phyloP scores from a whole-genome alignment of 1,284 basidiomycete species.

The Mycocalia duriaeana region DNA sequence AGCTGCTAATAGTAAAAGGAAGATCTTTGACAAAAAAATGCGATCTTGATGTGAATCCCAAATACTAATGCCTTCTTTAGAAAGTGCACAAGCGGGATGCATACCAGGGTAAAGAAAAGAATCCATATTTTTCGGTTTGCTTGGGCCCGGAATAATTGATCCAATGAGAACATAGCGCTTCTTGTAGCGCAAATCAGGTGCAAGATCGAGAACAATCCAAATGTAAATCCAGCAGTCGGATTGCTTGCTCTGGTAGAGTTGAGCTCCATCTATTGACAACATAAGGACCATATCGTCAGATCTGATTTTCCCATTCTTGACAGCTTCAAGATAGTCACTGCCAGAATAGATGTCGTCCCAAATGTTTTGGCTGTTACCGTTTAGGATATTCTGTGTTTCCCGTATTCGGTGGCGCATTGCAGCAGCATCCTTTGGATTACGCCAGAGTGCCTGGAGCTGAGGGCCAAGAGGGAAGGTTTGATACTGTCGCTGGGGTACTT shows the following conservation, averaged over 20 bases:
- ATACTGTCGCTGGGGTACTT: constrained; percentile 21
- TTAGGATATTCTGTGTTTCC: constrained; percentile 13
- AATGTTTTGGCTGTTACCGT: constrained; percentile 5
- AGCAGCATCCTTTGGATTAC: constrained; percentile 16
- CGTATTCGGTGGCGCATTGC: constrained; percentile 20
- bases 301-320: constrained; percentile 16
- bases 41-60: constrained; percentile 23
- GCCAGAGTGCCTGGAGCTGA: constrained; percentile 28
- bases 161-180: constrained; percentile 18
- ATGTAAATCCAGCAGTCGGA: constrained; percentile 1
- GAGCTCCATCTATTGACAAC: background rate
- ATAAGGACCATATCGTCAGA: constrained; percentile 18
- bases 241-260: background rate
- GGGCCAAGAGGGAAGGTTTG: constrained; percentile 31
- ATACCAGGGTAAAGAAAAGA: constrained; percentile 31
- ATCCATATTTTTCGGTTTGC: constrained; percentile 29
- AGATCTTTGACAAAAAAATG: constrained; percentile 11
- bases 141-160: constrained; percentile 26
- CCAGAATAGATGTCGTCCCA: constrained; percentile 19
- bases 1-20: constrained; percentile 23
- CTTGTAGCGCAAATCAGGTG: background rate
- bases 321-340: constrained; percentile 17
- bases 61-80: constrained; percentile 22
- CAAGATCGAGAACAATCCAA: background rate
- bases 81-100: constrained; percentile 27